phyloP scores from a whole-genome alignment of 768 basidiomycete species.

The Phlebiopsis flavidoalba region DNA sequence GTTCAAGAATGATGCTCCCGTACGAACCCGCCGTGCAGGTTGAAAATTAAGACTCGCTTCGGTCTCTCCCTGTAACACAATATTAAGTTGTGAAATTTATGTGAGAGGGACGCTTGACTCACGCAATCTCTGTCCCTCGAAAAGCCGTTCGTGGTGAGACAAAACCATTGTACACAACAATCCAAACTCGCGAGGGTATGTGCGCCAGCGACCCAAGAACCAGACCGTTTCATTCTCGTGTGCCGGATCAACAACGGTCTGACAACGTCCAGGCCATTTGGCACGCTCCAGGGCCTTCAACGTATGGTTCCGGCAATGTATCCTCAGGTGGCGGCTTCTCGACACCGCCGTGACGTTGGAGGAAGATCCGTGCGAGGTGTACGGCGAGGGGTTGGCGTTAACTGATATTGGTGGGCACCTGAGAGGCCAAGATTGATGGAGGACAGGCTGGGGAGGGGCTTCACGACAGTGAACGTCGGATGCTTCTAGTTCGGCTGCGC shows the following conservation, averaged over 20 bases:
- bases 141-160: conserved; percentile 54
- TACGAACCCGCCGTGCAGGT: conserved; percentile 90
- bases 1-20: conserved; percentile 66
- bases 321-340: conserved; percentile 2
- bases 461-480: conserved; percentile 66
- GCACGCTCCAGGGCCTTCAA: conserved; percentile 61
- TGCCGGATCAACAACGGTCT: conserved; percentile 64
- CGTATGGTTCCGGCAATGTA: conserved; percentile 46
- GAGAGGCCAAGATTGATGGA: conserved; percentile 71
- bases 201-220: conserved; percentile 94
- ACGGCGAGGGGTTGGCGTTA: conserved; percentile 90
- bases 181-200: conserved; percentile 89
- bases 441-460: conserved; percentile 43
- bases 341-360: conserved; percentile 33
- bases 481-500: conserved; percentile 65
- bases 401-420: conserved; percentile 77
- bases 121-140: conserved; percentile 14
- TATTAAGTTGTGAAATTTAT: background rate
- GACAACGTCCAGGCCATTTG: conserved; percentile 94
- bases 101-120: background rate
- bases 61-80: conserved; percentile 16
- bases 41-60: conserved; percentile 77
- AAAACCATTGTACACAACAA: conserved; percentile 89
- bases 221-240: conserved; percentile 52
- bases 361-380: conserved; percentile 61